Conservation (phyloP, 2,329 filamentous ascomycete species). For the Exophiala dermatitidis region DNA sequence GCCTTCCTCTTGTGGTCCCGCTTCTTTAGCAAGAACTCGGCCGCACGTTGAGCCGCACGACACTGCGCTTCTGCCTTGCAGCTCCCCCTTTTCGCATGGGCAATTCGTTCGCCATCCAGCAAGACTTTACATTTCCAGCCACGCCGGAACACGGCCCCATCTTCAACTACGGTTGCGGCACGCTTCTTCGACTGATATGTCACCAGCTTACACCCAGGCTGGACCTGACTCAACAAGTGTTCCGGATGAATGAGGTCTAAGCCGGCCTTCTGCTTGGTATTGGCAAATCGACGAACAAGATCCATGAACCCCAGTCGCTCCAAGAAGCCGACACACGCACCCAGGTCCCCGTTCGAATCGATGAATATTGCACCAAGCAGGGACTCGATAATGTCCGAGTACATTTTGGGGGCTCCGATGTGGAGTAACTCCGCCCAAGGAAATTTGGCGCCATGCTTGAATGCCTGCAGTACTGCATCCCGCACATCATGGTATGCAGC, state of each 20-base stretch:
- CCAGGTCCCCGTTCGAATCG: conserved; percentile 59
- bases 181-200: background rate
- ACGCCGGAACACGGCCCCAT: no score
- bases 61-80: conserved; percentile 20
- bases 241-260: conserved; percentile 12
- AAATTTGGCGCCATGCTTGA: conserved; percentile 51
- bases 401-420: conserved; percentile 65
- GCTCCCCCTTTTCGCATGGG: conserved; percentile 5
- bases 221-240: background rate
- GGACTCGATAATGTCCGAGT: conserved; percentile 76
- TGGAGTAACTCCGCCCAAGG: conserved; percentile 69
- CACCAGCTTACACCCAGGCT: background rate
- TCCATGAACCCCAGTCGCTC: conserved; percentile 54
- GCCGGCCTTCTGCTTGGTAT: conserved; percentile 2
- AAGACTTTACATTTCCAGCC: conserved; percentile 16
- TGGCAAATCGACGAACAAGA: conserved; percentile 22
- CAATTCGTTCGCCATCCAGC: conserved; percentile 8
- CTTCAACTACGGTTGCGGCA: background rate
- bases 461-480: conserved; percentile 42
- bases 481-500: conserved; percentile 43
- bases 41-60: conserved; percentile 15
- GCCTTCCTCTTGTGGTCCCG: background rate
- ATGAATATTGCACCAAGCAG: conserved; percentile 77
- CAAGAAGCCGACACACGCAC: conserved; percentile 54
- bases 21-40: conserved; percentile 4